phyloP scores from a whole-genome alignment of 352 stramenopile species.

The Globisporangium emineosum region DNA sequence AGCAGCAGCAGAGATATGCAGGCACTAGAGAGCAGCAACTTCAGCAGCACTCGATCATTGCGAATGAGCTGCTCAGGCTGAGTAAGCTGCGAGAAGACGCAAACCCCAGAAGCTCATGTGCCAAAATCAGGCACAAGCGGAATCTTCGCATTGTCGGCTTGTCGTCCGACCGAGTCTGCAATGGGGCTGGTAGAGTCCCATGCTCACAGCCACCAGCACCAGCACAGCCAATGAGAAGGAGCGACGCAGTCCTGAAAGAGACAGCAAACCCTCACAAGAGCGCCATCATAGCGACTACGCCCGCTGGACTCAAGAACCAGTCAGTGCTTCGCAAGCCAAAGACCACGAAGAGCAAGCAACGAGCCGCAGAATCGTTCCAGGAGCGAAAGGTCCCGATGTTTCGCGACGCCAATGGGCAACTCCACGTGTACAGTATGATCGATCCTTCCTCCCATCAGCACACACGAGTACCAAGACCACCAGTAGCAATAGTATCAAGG shows the following conservation, averaged over 20 bases:
- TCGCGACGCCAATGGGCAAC: slow-evolving; percentile 20
- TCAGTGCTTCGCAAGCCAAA: not conserved
- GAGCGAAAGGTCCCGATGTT: slow-evolving; percentile 9
- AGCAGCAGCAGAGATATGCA: not conserved
- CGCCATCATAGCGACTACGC: not conserved
- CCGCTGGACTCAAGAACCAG: not conserved
- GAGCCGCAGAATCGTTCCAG: not conserved
- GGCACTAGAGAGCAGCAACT: not conserved
- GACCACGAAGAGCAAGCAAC: slow-evolving; percentile 1
- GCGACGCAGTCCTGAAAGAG: not conserved
- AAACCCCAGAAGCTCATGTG: not conserved
- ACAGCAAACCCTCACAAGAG: not conserved
- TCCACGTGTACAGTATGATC: slow-evolving; percentile 39
- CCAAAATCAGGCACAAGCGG: not conserved
- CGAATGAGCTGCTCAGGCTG: not conserved
- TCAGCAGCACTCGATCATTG: not conserved
- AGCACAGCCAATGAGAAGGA: not conserved
- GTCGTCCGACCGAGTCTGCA: not conserved
- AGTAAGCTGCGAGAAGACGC: not conserved
- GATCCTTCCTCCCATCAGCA: slow-evolving; percentile 18
- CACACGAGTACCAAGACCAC: not conserved
- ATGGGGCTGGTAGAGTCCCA: not conserved
- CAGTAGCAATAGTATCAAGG: not conserved
- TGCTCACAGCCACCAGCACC: not conserved
- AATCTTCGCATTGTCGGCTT: slow-evolving; percentile 7